Conservation (phyloP, 345 rosid species). For the Eucalyptus pumila region DNA sequence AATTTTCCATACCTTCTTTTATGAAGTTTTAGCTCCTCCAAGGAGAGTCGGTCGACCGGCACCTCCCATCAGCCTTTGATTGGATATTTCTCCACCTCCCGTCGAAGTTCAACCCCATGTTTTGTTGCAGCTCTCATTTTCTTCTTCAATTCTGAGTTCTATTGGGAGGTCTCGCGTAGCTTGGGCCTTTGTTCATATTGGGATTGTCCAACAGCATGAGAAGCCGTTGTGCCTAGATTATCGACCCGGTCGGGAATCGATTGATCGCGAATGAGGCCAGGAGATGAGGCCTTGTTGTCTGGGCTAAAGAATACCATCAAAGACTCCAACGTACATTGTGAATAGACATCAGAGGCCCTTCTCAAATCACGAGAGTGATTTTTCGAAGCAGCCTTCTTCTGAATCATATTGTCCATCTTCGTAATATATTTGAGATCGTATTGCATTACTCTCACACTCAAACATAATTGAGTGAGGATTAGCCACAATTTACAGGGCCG, state of each 20-base stretch:
- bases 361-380: background rate
- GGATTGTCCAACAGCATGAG: background rate
- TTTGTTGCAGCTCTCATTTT: background rate
- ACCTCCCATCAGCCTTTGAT: background rate
- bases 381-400: background rate
- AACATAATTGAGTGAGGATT: background rate
- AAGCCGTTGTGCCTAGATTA: background rate
- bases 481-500: background rate
- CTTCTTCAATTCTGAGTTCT: background rate
- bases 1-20: background rate
- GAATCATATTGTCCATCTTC: background rate
- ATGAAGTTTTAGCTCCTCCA: background rate
- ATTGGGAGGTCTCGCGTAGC: background rate
- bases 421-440: background rate
- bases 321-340: background rate
- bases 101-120: background rate
- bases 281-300: background rate
- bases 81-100: background rate
- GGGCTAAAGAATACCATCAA: background rate
- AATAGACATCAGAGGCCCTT: background rate
- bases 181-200: background rate
- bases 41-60: background rate
- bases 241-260: background rate
- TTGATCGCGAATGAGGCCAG: background rate
- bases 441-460: background rate